A percentile compares a stretch with the other conserved stretches of the same genome.
Conservation (phyloP, 2,329 filamentous ascomycete genomes). For the Beauveria scarabaeidicola region DNA sequence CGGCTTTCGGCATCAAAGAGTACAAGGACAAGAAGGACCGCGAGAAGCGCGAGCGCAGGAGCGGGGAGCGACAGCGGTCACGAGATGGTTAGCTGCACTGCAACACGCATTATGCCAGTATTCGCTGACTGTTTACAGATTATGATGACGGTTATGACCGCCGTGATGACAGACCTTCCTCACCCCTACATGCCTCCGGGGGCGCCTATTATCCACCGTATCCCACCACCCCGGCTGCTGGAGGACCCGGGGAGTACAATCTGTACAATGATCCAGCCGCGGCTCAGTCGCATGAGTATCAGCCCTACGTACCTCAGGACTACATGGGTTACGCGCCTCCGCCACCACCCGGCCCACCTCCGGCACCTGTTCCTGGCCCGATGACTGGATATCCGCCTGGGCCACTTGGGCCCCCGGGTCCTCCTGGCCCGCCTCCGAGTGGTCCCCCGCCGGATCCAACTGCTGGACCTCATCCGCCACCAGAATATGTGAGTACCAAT, state of each 20-base stretch:
- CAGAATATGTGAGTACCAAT: slow-evolving; percentile 37
- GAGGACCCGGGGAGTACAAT: slow-evolving; percentile 23
- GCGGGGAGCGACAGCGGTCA: slow-evolving; percentile 16
- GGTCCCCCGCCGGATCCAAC: slow-evolving; percentile 27
- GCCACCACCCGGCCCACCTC: slow-evolving; percentile 26
- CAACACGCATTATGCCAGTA: background rate
- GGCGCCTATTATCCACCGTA: slow-evolving; percentile 40
- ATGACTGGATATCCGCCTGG: slow-evolving; percentile 18
- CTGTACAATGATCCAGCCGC: slow-evolving; percentile 28
- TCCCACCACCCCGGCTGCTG: slow-evolving; percentile 22
- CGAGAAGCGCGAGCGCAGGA: slow-evolving; percentile 32
- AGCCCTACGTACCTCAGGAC: slow-evolving; percentile 34
- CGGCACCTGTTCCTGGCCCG: slow-evolving; percentile 13
- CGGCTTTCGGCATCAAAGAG: slow-evolving; percentile 55
- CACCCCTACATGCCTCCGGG: slow-evolving; percentile 43
- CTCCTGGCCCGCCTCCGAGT: slow-evolving; percentile 19
- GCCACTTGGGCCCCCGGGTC: slow-evolving; percentile 15
- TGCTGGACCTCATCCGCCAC: slow-evolving; percentile 18
- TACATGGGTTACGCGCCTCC: slow-evolving; percentile 34
- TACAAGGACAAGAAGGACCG: slow-evolving; percentile 42
- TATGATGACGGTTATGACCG: slow-evolving; percentile 31
- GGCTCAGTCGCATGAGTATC: slow-evolving; percentile 28
- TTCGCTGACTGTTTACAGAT: slow-evolving; percentile 19
- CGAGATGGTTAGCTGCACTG: slow-evolving; percentile 16
- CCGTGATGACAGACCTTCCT: slow-evolving; percentile 32